Percentiles rank a stretch among this genome's conserved stretches.
These are phyloP conservation scores for Debaryomycetaceae sp. DNA, from an alignment of 1,139 yeast genomes.

Conservation along the genomic window DNA sequence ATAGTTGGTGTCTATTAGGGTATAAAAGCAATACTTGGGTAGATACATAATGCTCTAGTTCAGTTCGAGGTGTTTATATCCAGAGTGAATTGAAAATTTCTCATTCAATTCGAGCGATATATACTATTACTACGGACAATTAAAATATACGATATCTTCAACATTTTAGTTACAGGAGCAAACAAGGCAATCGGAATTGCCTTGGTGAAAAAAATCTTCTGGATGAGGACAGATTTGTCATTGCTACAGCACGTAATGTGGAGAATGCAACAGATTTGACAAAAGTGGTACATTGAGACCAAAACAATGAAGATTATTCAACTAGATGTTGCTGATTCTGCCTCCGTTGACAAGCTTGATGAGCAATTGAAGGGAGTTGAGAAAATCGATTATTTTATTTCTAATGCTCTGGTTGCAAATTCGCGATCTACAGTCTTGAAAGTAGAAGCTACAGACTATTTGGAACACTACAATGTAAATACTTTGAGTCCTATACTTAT, in stretches of 20 bases:
- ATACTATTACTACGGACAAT: no score
- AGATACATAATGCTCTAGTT: no score
- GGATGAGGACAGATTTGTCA: not conserved
- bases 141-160: no score
- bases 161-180: not conserved
- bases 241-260: not conserved
- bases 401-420: constrained; percentile 15
- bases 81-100: no score
- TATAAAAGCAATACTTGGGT: no score
- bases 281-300: not conserved
- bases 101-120: no score
- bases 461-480: constrained; percentile 20
- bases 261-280: not conserved
- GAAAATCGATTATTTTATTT: constrained; percentile 14
- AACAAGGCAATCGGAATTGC: not conserved
- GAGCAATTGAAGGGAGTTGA: constrained; percentile 1
- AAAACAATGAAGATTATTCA: not conserved
- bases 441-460: constrained; percentile 11
- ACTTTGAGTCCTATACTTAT: constrained; percentile 25
- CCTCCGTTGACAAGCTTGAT: not conserved
- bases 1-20: no score
- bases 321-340: constrained; percentile 8
- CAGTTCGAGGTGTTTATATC: no score
- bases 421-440: constrained; percentile 4
- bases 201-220: not conserved